Evolutionary conservation across 225 moss, liverwort and hornwort genomes (phyloP).

Genomic region (Sphagnum contortum): DNA sequence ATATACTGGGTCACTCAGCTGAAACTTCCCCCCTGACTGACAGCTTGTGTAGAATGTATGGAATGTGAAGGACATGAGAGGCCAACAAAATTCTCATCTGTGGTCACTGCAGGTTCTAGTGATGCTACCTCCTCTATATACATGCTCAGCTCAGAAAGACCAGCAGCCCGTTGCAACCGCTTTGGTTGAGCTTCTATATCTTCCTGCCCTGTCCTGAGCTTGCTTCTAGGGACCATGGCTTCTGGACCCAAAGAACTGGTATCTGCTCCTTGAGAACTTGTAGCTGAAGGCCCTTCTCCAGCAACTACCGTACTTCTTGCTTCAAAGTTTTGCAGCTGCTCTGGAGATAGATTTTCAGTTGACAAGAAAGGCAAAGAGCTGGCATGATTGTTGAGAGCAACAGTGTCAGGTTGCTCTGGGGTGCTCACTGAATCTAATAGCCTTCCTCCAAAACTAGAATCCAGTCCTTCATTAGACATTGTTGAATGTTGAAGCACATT

Average conservation of each 20-base stretch:
- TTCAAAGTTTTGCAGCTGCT: slow-evolving; percentile 12
- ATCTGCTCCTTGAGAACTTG: slow-evolving; percentile 20
- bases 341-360: slow-evolving; percentile 9
- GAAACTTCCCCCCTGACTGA: no score
- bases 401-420: neutral
- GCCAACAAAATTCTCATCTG: no score
- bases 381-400: slow-evolving; percentile 8
- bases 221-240: slow-evolving; percentile 9
- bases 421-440: slow-evolving; percentile 13
- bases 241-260: slow-evolving; percentile 11
- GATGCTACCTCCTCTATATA: no score
- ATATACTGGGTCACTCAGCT: no score
- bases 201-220: slow-evolving; percentile 10
- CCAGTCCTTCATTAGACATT: slow-evolving; percentile 3
- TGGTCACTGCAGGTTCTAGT: no score
- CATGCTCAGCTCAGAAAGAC: slow-evolving; percentile 38
- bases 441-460: slow-evolving; percentile 11
- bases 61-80: no score
- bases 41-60: no score
- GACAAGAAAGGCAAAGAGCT: slow-evolving; percentile 10
- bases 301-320: slow-evolving; percentile 7
- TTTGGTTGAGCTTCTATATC: slow-evolving; percentile 18
- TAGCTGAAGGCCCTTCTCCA: slow-evolving; percentile 22
- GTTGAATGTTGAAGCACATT: slow-evolving; percentile 13
- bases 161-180: slow-evolving; percentile 45